Base-by-base conservation (phyloP, 495 filamentous ascomycete species). In the Xylaria nigripes region DNA sequence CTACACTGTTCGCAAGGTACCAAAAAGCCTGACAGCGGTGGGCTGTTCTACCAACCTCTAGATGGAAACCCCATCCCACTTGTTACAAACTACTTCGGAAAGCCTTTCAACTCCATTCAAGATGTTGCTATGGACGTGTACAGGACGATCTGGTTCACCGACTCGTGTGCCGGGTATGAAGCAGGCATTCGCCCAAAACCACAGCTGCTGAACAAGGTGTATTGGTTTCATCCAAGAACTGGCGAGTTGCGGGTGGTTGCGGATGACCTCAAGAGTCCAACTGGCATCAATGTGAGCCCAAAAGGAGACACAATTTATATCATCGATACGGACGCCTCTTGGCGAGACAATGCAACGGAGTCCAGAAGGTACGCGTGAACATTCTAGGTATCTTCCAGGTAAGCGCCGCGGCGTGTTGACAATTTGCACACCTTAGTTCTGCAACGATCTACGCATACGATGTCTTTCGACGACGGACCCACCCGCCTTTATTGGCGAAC, bases 1-100 rank as follows among this genome's bases (percentile, higher is more conserved):
- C 51, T 77, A 9, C 71, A 70, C 55, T 83, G 80, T 61, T 75
- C 75, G 0, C 80, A 84, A 56, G 80, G 81, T n/a, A 70, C 63
- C 4, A 52, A 69, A 3, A 48, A 55, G 6, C 40, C 54, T 0
- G 59, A 71, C 8, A 73, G 73, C 1, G 76, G 76, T 7, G 81
- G 80, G 1, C 63, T 85, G 15, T 79, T 71, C 51, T 63, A 70
- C 42, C 77, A 80, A 72, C 70, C 70, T 0, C 60, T 13, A 29
- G 72, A 57, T 36, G 69, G 56, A 19, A 61, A 56, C 3, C 70
- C 74, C 0, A 47, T 55, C n/a, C 58, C 73, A 1, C 18, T 78
- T 7, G 61, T 76, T 10, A 73, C 61, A 0, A 66, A 69, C 42
- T 78, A 70, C 55, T 66, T 69, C 29, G 68, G 70, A 12, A 68